phyloP scores from a whole-genome alignment of 331 rosid species.

The Saraca asoca region DNA sequence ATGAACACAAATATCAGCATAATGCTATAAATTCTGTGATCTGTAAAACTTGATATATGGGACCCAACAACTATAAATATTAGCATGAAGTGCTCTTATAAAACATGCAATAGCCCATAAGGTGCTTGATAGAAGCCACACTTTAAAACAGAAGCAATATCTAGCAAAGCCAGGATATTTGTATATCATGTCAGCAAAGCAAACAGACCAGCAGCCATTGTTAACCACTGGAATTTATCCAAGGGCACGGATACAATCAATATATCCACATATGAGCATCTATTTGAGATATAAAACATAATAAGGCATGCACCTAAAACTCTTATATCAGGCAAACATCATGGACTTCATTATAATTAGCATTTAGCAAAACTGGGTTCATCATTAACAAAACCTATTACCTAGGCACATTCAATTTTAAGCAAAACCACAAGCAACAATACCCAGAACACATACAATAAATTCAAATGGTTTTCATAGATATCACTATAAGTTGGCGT shows the following conservation, averaged over 20 bases:
- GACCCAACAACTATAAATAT: neutral
- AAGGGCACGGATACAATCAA: too few species aligned
- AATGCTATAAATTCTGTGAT: constrained; percentile 14
- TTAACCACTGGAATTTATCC: neutral
- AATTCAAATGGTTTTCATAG: neutral
- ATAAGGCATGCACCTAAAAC: neutral
- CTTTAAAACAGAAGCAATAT: neutral
- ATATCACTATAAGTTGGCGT: neutral
- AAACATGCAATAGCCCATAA: constrained; percentile 9
- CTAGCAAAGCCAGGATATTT: neutral
- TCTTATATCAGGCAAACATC: too few species aligned
- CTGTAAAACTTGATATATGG: neutral
- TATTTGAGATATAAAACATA: neutral
- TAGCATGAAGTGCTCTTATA: neutral
- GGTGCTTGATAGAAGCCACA: neutral
- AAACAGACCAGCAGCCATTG: neutral
- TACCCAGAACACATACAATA: neutral
- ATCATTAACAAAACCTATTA: neutral
- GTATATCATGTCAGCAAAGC: neutral
- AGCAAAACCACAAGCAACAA: neutral
- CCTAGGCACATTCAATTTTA: constrained; percentile 1
- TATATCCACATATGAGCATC: neutral
- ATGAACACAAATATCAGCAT: neutral
- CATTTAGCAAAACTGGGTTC: neutral
- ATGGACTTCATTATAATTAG: too few species aligned